phyloP scores from a whole-genome alignment of 345 rosid genomes.

The Theobroma cacao region DNA sequence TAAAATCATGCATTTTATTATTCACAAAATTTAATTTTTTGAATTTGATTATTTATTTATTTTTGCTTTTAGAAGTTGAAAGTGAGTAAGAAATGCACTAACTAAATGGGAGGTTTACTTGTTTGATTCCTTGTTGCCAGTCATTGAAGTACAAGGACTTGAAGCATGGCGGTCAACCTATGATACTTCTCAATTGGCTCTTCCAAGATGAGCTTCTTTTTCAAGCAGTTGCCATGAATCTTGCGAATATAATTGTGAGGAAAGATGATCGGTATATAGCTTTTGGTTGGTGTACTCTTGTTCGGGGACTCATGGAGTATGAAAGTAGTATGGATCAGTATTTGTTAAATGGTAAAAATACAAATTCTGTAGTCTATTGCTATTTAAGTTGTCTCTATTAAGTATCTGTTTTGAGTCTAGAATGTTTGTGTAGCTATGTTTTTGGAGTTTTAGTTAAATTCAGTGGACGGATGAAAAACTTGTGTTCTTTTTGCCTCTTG shows the following conservation, averaged over 20 bases:
- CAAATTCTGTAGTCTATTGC: neutral
- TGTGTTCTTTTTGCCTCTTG: neutral
- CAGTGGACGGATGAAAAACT: neutral
- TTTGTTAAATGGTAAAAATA: conserved; percentile 48
- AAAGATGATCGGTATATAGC: conserved; percentile 65
- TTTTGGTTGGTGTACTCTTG: conserved; percentile 85
- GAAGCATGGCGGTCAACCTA: conserved; percentile 47
- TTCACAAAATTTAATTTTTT: neutral
- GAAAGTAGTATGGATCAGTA: conserved; percentile 44
- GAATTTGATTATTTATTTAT: too few species aligned
- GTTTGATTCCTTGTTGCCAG: conserved; percentile 31
- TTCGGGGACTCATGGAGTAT: conserved; percentile 55
- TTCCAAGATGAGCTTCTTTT: conserved; percentile 69
- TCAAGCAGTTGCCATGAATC: conserved; percentile 42
- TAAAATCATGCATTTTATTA: neutral
- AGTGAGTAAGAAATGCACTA: neutral
- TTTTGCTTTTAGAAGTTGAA: too few species aligned
- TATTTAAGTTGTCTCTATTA: neutral
- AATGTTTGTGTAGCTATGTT: neutral
- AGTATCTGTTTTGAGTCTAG: neutral
- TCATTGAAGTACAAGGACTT: conserved; percentile 52
- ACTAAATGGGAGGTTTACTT: neutral
- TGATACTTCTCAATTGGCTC: conserved; percentile 64
- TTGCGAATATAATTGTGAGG: conserved; percentile 41
- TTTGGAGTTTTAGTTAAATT: neutral